Evolutionary conservation across 2,329 filamentous ascomycete species (phyloP), one percentile per base, ranked within the genome.

Genomic region (Dactylellina sp.): DNA sequence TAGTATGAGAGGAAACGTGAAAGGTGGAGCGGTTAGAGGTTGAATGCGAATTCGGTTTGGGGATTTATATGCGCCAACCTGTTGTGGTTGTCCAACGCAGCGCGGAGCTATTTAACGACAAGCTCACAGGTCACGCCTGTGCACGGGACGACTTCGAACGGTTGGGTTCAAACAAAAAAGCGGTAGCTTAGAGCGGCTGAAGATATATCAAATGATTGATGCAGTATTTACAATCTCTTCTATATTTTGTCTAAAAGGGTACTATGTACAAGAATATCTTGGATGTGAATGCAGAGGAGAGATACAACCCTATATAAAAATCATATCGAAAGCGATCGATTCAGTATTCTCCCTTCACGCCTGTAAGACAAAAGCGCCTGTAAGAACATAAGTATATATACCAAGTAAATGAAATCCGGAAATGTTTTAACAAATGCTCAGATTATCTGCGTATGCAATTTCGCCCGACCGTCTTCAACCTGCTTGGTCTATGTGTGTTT

Each of bases 191-290:
- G 9, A 3, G 14, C 18, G 20, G 16, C n/a, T 22, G 9, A 11
- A 18, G 22, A 35, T 12, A 14, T 35, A 35, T 18, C 2, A 4
- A 24, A 53, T 47, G 18, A 11, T 16, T 14, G 14, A 47, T 47
- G 18, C 18, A 9, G 12, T 62, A 62, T 62, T 25, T 62, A 62
- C 57, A 62, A 25, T 61, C 11, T 35, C 39, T 37, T 39, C 24
- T 37, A 47, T 61, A 5, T 4, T 32, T 9, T 49, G 14, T 46
- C 28, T 61, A 46, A 35, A n/a, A 50, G 24, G 42, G 9, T 40
- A n/a, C 40, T 62, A 52, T 62, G 42, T 62, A 62, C 57, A 62
- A 20, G 20, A 42, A 62, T 35, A 22, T 47, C 42, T 37, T 46
- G 55, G 55, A 50, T 3, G 47, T 20, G 9, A 32, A 16, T 56